Conservation (phyloP, 176 grass and related monocot genomes). For the Miscanthus lutarioriparius region DNA sequence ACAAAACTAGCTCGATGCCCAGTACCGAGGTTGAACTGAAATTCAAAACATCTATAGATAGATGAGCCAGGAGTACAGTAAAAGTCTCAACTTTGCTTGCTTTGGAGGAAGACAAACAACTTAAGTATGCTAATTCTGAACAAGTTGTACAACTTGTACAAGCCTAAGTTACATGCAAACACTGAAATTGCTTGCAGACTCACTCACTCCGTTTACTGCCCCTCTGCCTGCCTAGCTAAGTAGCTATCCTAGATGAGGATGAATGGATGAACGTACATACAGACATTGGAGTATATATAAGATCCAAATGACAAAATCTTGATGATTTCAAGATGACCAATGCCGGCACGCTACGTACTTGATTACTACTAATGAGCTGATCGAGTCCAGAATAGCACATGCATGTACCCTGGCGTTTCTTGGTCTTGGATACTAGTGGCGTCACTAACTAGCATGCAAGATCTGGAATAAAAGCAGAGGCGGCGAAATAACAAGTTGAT, state of each 20-base stretch:
- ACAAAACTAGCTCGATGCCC: neutral
- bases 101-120: too few species aligned
- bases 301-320: neutral
- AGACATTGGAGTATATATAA: neutral
- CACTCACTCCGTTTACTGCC: neutral
- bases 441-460: neutral
- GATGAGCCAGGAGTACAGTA: neutral
- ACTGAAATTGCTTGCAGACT: neutral
- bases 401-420: neutral
- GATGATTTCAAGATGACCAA: neutral
- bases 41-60: neutral
- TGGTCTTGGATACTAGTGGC: neutral
- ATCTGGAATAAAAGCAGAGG: neutral
- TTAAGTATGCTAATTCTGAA: too few species aligned
- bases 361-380: neutral
- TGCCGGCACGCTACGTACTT: neutral
- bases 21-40: neutral
- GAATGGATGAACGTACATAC: neutral
- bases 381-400: neutral
- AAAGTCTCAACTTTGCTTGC: neutral
- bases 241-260: too few species aligned
- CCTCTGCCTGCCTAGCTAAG: neutral
- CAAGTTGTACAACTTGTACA: too few species aligned
- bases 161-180: too few species aligned
- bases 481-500: neutral